Percentiles rank a stretch among this genome's conserved stretches.
These are phyloP conservation scores for Xylaria sp. DNA, from an alignment of 2,329 filamentous ascomycete genomes.

Conservation along the genomic window DNA sequence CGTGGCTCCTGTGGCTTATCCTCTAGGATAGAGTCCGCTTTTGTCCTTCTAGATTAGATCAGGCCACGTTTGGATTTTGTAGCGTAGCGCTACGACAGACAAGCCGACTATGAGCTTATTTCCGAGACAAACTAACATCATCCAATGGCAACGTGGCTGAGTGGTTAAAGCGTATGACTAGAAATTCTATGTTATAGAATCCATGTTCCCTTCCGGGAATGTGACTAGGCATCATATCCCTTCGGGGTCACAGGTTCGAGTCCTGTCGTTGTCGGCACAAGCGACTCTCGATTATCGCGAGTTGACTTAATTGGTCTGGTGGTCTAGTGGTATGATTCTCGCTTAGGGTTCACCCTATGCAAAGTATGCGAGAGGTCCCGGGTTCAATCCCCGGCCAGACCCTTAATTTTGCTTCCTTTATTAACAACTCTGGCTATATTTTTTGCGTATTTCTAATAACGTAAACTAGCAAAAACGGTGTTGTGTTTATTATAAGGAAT, in stretches of 20 bases:
- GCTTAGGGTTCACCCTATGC: constrained; percentile 60
- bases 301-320: constrained; percentile 48
- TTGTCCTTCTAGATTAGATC: too few relatives aligned
- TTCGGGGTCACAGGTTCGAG: constrained; percentile 33
- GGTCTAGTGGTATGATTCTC: constrained; percentile 75
- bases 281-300: not conserved
- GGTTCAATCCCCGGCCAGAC: constrained; percentile 49
- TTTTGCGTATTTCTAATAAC: not conserved
- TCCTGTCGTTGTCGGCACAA: constrained; percentile 28
- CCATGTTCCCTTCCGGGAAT: too few relatives aligned
- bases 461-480: not conserved
- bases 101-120: not conserved
- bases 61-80: not conserved
- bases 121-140: not conserved
- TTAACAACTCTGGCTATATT: not conserved
- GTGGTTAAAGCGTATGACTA: constrained; percentile 33
- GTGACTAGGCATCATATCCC: constrained; percentile 25
- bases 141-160: constrained; percentile 28
- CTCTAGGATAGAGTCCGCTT: too few relatives aligned
- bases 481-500: not conserved
- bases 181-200: too few relatives aligned
- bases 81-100: not conserved
- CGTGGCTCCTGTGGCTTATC: too few relatives aligned
- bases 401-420: constrained; percentile 28
- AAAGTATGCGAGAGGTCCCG: constrained; percentile 48